Conservation (phyloP, 176 grass and related monocot species). For the Areca catechu region DNA sequence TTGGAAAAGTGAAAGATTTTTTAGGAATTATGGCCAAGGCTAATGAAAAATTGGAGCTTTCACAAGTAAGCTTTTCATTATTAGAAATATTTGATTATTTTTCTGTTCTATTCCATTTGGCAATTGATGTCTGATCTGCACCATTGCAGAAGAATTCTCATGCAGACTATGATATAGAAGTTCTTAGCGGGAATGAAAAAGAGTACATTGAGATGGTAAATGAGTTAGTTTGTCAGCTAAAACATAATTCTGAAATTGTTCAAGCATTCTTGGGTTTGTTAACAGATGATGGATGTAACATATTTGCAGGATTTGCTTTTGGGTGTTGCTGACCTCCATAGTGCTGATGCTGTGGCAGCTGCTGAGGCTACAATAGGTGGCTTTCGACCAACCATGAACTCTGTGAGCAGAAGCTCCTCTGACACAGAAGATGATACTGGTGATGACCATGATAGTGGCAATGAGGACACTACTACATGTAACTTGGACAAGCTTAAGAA, state of each 20-base stretch:
- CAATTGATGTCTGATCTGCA: not conserved
- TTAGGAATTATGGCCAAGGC: constrained; percentile 72
- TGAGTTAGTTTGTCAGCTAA: not conserved
- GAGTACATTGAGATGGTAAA: constrained; percentile 93
- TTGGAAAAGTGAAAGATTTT: constrained; percentile 72
- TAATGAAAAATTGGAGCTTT: constrained; percentile 61
- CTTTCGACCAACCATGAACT: constrained; percentile 22
- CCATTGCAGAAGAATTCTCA: constrained; percentile 52
- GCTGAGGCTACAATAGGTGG: constrained; percentile 55
- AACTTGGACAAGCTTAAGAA: constrained; percentile 8
- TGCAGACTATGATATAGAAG: constrained; percentile 69
- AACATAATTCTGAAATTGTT: not conserved
- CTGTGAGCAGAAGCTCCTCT: constrained; percentile 34
- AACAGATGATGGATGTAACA: not conserved
- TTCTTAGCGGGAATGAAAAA: constrained; percentile 60
- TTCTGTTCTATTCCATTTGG: constrained; percentile 6
- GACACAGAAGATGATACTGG: constrained; percentile 30
- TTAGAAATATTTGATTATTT: not conserved
- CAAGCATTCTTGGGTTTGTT: not conserved
- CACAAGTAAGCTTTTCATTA: constrained; percentile 27
- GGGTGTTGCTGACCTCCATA: constrained; percentile 70
- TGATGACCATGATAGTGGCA: constrained; percentile 4
- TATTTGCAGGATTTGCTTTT: constrained; percentile 73
- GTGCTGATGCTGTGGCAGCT: constrained; percentile 56
- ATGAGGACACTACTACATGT: constrained; percentile 12